Conservation (phyloP, 2,329 filamentous ascomycete genomes). For the Pseudopyricularia javanii region DNA sequence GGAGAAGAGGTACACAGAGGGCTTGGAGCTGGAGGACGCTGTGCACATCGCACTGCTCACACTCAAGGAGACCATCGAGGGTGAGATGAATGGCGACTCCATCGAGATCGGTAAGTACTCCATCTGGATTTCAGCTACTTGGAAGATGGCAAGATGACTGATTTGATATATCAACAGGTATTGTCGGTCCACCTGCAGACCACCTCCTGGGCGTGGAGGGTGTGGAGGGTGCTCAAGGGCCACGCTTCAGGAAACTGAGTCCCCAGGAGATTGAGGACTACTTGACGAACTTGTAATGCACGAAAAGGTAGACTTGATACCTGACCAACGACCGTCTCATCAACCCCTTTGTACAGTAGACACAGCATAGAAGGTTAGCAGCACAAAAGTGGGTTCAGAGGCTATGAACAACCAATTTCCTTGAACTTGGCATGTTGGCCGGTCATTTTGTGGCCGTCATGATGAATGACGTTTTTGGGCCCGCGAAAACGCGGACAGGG, state of each 20-base stretch:
- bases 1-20: constrained; percentile 98
- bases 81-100: constrained; percentile 97
- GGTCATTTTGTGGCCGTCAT: constrained; percentile 15
- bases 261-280: constrained; percentile 99
- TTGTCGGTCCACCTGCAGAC: constrained; percentile 88
- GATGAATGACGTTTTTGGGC: constrained; percentile 36
- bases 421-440: constrained; percentile 3
- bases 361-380: constrained; percentile 1
- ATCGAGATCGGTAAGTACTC: constrained; percentile 77
- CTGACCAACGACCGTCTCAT: background rate
- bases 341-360: constrained; percentile 2
- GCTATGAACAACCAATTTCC: constrained; percentile 1
- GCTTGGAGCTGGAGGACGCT: constrained; percentile 91
- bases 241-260: constrained; percentile 85
- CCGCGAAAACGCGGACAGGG: constrained; percentile 32
- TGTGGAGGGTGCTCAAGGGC: constrained; percentile 71
- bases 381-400: background rate
- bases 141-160: background rate
- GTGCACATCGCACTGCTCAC: constrained; percentile 97
- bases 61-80: constrained; percentile 97
- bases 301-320: background rate
- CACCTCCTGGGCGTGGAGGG: constrained; percentile 86
- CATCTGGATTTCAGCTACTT: background rate
- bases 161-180: constrained; percentile 44
- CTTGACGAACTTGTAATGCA: constrained; percentile 80